These are phyloP conservation scores for Psilocybe sp. DNA, from an alignment of 768 basidiomycete genomes.

Conservation along the genomic window DNA sequence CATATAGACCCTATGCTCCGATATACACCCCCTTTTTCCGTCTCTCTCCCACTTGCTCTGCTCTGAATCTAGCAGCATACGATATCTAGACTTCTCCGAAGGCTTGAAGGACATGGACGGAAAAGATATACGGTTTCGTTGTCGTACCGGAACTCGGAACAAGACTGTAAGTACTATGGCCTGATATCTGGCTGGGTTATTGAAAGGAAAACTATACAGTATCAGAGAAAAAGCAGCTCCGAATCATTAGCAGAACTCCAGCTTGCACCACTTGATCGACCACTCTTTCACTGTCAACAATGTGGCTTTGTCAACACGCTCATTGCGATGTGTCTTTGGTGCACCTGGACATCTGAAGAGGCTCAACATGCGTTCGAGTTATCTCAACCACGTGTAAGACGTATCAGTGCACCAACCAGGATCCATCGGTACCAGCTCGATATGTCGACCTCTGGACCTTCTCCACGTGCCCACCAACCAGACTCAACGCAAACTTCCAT, in stretches of 20 bases:
- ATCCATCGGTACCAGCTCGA: constrained; percentile 9
- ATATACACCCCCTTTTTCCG: too few species aligned
- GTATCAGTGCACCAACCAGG: constrained; percentile 28
- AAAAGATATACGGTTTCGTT: constrained; percentile 4
- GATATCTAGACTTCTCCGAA: not conserved
- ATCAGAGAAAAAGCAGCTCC: constrained; percentile 40
- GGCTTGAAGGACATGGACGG: not conserved
- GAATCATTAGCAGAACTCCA: constrained; percentile 39
- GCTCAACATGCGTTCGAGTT: constrained; percentile 37
- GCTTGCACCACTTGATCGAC: constrained; percentile 35
- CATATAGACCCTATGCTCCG: too few species aligned
- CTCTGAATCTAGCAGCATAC: too few species aligned
- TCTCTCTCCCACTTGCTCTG: too few species aligned
- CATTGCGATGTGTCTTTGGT: constrained; percentile 50
- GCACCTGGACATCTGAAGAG: constrained; percentile 42
- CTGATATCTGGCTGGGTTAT: too few species aligned
- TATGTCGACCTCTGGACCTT: not conserved
- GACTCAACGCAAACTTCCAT: not conserved
- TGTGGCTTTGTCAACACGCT: constrained; percentile 48
- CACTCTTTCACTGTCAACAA: constrained; percentile 41
- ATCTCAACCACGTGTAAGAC: constrained; percentile 32
- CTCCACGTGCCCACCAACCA: constrained; percentile 5
- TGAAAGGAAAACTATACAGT: constrained; percentile 21
- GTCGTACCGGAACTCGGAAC: constrained; percentile 5
- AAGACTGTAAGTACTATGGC: constrained; percentile 5